phyloP scores from a whole-genome alignment of 495 filamentous ascomycete genomes.

The Wilcoxina mikolae region DNA sequence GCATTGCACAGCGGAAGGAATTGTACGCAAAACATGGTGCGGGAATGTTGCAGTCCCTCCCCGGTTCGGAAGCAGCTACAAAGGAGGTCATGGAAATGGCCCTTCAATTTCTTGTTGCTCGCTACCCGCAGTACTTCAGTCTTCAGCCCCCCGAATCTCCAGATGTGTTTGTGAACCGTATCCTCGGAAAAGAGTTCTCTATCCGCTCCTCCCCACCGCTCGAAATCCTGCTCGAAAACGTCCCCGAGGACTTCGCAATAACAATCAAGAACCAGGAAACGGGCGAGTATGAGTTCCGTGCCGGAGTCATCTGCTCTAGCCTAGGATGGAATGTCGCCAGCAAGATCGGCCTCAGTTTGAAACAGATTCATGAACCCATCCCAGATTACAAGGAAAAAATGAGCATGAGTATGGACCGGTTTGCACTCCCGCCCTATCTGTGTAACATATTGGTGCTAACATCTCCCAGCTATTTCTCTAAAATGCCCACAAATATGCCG shows the following conservation, averaged over 20 bases:
- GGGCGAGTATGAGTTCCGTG: conserved; percentile 62
- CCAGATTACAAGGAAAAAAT: conserved; percentile 89
- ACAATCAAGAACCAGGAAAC: conserved; percentile 57
- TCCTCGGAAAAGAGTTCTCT: conserved; percentile 50
- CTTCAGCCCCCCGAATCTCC: conserved; percentile 32
- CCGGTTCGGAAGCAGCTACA: conserved; percentile 65
- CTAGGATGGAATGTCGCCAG: conserved; percentile 67
- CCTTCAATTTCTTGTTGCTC: conserved; percentile 59
- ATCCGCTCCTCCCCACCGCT: conserved; percentile 52
- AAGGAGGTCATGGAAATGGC: conserved; percentile 88
- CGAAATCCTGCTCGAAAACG: conserved; percentile 59
- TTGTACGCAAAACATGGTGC: conserved; percentile 52
- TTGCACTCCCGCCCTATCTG: conserved; percentile 9
- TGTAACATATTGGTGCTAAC: neutral
- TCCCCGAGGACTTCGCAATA: conserved; percentile 80
- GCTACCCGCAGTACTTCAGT: conserved; percentile 69
- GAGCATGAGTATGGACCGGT: conserved; percentile 77
- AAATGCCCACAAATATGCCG: conserved; percentile 55
- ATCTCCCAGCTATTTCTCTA: conserved; percentile 55
- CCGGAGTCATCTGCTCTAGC: conserved; percentile 63
- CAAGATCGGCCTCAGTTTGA: conserved; percentile 59
- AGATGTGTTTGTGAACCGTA: conserved; percentile 49
- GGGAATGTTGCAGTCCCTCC: conserved; percentile 50
- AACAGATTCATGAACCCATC: conserved; percentile 62
- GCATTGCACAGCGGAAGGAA: conserved; percentile 57